Conservation (phyloP, 2,329 filamentous ascomycete species). For the Aspergillus chevalieri region DNA sequence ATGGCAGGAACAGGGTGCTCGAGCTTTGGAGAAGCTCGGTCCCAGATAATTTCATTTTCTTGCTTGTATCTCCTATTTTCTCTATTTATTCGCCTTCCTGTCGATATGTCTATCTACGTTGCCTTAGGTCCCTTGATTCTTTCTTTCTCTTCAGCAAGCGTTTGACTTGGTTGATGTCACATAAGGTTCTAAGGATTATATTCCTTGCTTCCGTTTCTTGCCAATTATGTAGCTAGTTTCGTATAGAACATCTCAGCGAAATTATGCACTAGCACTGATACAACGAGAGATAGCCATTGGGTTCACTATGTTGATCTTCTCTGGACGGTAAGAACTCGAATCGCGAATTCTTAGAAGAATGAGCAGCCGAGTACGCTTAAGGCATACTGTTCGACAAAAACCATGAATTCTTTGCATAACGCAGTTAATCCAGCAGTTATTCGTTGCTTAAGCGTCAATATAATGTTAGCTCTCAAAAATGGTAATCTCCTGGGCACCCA, state of each 20-base stretch:
- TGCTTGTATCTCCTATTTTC: constrained; percentile 12
- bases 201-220: not conserved
- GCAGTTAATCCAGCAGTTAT: no score
- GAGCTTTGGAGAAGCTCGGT: constrained; percentile 85
- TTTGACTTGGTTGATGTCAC: not conserved
- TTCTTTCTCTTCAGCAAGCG: not conserved
- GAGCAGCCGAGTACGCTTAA: no score
- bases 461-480: no score
- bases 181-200: constrained; percentile 1
- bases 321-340: no score
- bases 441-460: no score
- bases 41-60: constrained; percentile 56
- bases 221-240: not conserved
- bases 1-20: constrained; percentile 87
- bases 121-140: not conserved
- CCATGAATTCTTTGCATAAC: no score
- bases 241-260: constrained; percentile 1
- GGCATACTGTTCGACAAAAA: no score
- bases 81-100: constrained; percentile 11
- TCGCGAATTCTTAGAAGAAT: no score
- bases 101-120: constrained; percentile 6
- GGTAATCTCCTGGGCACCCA: no score
- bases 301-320: no score
- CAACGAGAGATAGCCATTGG: not conserved
- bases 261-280: not conserved